A percentile compares a stretch with the other conserved stretches of the same genome.
Conservation (phyloP, 306 rosid species). For the Begonia peltatifolia region DNA sequence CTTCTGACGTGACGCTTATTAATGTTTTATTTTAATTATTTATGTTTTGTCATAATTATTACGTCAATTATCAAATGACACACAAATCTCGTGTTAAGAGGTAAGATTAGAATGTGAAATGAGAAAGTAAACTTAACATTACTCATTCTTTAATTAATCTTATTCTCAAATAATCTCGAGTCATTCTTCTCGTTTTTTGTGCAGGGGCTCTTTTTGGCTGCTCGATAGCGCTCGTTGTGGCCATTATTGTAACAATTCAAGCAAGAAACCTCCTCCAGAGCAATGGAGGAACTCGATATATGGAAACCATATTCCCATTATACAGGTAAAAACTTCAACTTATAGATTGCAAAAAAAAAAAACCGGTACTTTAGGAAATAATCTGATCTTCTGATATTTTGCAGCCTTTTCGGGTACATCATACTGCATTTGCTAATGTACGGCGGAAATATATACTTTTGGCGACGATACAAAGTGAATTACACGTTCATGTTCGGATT, state of each 20-base stretch:
- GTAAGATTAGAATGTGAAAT: too few species aligned
- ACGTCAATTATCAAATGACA: too few species aligned
- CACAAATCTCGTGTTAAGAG: too few species aligned
- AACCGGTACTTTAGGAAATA: too few species aligned
- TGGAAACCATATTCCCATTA: slow-evolving; percentile 63
- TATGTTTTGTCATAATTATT: too few species aligned
- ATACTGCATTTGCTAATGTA: slow-evolving; percentile 40
- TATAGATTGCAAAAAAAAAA: neutral
- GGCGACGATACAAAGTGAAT: slow-evolving; percentile 66
- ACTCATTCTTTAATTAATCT: too few species aligned
- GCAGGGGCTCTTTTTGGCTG: slow-evolving; percentile 44
- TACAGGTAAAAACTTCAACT: slow-evolving; percentile 32
- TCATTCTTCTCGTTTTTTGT: neutral
- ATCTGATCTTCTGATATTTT: slow-evolving; percentile 1
- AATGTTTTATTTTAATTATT: too few species aligned
- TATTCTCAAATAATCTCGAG: neutral
- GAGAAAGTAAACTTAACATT: too few species aligned
- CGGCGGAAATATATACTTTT: slow-evolving; percentile 37
- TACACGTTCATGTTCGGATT: slow-evolving; percentile 65
- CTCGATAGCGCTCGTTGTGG: slow-evolving; percentile 34
- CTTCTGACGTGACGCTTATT: too few species aligned
- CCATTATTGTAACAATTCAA: slow-evolving; percentile 33
- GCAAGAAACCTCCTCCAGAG: slow-evolving; percentile 33
- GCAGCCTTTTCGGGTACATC: slow-evolving; percentile 64
- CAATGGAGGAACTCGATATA: slow-evolving; percentile 18